A percentile compares a stretch with the other conserved stretches of the same genome.
These are phyloP conservation scores for Candida dajiaensis DNA, from an alignment of 805 yeast species.

Conservation along the genomic window DNA sequence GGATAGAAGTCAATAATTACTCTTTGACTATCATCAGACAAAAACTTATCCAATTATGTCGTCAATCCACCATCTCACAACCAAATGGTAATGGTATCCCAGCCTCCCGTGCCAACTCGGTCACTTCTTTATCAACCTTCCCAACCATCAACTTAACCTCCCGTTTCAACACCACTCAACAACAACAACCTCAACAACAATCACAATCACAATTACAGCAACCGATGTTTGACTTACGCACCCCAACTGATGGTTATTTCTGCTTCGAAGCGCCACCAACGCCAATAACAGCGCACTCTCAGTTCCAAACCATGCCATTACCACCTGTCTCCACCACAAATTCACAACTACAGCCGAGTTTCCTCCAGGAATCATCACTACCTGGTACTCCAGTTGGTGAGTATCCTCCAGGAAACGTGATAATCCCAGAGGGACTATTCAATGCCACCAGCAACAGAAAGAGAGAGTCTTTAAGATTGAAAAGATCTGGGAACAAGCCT, in stretches of 20 bases:
- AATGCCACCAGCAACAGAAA: conserved; percentile 46
- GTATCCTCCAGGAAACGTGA: conserved; percentile 4
- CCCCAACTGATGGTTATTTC: conserved; percentile 22
- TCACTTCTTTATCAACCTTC: conserved; percentile 13
- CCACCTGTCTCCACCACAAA: neutral
- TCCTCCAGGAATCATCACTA: conserved; percentile 10
- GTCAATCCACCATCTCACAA: conserved; percentile 7
- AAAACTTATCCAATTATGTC: conserved; percentile 26
- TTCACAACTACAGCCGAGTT: conserved; percentile 16
- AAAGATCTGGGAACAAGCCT: conserved; percentile 30
- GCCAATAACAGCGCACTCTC: conserved; percentile 1
- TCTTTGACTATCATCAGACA: conserved; percentile 34
- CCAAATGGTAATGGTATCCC: conserved; percentile 1
- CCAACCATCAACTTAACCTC: conserved; percentile 18
- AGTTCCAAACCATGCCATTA: conserved; percentile 1
- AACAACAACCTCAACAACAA: conserved; percentile 6
- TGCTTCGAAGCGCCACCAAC: conserved; percentile 21
- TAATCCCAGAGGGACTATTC: conserved; percentile 22
- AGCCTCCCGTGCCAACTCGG: conserved; percentile 15
- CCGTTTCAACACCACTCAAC: conserved; percentile 10
- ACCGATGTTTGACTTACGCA: conserved; percentile 13
- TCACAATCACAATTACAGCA: neutral
- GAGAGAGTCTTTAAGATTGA: conserved; percentile 45
- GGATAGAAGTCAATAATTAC: conserved; percentile 32
- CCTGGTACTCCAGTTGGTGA: conserved; percentile 1